phyloP scores from a whole-genome alignment of 1,139 yeast genomes.

The Magnusiomyces clavatus region DNA sequence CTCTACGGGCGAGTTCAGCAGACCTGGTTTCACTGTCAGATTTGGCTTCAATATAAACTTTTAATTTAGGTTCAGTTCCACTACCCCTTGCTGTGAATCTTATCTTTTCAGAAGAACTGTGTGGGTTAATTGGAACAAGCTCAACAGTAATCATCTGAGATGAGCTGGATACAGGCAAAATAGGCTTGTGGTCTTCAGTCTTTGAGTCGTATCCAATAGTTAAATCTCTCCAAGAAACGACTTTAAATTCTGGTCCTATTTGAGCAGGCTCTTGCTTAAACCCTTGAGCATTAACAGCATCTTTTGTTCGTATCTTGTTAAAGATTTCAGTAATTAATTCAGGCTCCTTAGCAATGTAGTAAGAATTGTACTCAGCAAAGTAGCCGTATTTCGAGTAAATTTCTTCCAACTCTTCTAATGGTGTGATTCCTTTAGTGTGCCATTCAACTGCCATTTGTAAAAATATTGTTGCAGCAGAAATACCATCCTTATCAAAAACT shows the following conservation, averaged over 20 bases:
- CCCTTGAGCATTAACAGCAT: constrained; percentile 2
- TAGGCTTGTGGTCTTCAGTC: constrained; percentile 50
- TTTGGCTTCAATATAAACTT: constrained; percentile 80
- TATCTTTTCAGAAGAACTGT: constrained; percentile 33
- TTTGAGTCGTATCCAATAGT: constrained; percentile 74
- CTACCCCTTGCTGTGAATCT: constrained; percentile 88
- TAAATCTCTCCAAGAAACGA: constrained; percentile 71
- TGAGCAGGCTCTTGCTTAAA: constrained; percentile 32
- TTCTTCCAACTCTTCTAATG: constrained; percentile 43
- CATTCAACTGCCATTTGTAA: constrained; percentile 57
- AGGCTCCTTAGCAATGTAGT: constrained; percentile 59
- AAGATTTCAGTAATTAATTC: constrained; percentile 47
- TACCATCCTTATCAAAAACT: constrained; percentile 93
- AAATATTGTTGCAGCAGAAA: constrained; percentile 74
- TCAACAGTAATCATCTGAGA: constrained; percentile 83
- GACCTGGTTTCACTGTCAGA: constrained; percentile 40
- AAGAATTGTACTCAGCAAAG: constrained; percentile 80
- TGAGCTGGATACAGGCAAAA: constrained; percentile 57
- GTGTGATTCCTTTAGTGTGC: constrained; percentile 30
- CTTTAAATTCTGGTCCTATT: constrained; percentile 45
- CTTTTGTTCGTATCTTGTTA: constrained; percentile 36
- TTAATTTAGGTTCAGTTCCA: constrained; percentile 93
- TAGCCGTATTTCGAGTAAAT: constrained; percentile 67
- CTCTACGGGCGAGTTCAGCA: constrained; percentile 43
- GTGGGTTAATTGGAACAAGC: constrained; percentile 22